phyloP scores from a whole-genome alignment of 2,329 filamentous ascomycete species.

The Laburnicola sp. region DNA sequence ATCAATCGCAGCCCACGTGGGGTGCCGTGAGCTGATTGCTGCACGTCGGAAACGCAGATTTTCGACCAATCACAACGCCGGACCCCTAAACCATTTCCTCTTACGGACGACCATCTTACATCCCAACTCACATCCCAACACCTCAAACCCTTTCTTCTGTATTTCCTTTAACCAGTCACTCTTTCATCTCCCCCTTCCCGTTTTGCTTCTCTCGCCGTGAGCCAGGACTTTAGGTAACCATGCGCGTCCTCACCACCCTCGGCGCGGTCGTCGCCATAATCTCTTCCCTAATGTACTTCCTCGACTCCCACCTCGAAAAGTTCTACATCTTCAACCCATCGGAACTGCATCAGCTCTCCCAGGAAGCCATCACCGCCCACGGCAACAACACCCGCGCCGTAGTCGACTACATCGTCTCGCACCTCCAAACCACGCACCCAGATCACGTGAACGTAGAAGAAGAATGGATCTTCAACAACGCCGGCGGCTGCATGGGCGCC shows the following conservation, averaged over 20 bases:
- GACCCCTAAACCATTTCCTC: background rate
- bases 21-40: slow-evolving; percentile 3
- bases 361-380: slow-evolving; percentile 66
- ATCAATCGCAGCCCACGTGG: too few species aligned
- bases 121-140: too few species aligned
- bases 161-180: background rate
- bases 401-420: slow-evolving; percentile 69
- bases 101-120: background rate
- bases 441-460: slow-evolving; percentile 67
- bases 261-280: slow-evolving; percentile 29
- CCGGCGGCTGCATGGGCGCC: slow-evolving; percentile 85
- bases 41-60: background rate
- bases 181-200: background rate
- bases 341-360: slow-evolving; percentile 69
- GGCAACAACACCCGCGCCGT: slow-evolving; percentile 74
- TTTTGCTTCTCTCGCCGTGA: background rate
- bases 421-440: slow-evolving; percentile 55
- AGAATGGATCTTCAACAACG: slow-evolving; percentile 92
- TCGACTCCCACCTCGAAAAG: slow-evolving; percentile 30
- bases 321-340: slow-evolving; percentile 76
- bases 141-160: background rate
- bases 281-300: slow-evolving; percentile 31
- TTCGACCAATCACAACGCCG: slow-evolving; percentile 2
- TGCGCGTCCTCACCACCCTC: slow-evolving; percentile 25
- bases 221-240: background rate